Evolutionary conservation across 2,329 filamentous ascomycete species (phyloP), one percentile per base, ranked within the genome.

Genomic region (Pseudogymnoascus sp.): DNA sequence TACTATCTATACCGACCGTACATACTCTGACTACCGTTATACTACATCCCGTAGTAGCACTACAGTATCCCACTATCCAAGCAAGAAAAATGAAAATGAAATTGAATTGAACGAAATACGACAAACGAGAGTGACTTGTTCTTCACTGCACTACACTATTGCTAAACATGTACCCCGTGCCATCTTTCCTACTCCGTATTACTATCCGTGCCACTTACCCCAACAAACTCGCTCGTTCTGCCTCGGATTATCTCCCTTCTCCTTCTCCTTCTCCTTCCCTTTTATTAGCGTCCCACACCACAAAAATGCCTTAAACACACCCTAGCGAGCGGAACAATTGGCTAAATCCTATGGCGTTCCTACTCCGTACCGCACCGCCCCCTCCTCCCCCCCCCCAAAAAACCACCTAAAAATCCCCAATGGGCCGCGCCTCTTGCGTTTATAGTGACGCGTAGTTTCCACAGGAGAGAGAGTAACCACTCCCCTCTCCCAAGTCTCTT

Each of bases 371-470:
- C 41, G 21, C 41, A 26, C 41, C 12, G 41, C 21, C 21, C 21
- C 21, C 41, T 11, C 12, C 6, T 12, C 23, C 14, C 6, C 45
- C 7, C 14, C 45, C 23, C n/a, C 29, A 19, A 33, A 33, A 33
- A 52, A 41, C 4, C n/a, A 16, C 37, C 7, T 16, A 43, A 45
- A 45, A 29, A 31, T 23, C 45, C 45, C 7, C 14, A 52, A 31
- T 52, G 7, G 26, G 14, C 45, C 45, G 45, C 45, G 45, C 45
- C 45, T 52, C 45, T n/a, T 52, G 45, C 45, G 45, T 52, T 52
- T 52, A 52, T 52, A 52, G 45, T 52, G 45, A 52, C 45, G 45
- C 45, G 45, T 52, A 52, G 45, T 52, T 52, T 31, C 45, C 45
- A 11, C 3, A 10, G n/a, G 16, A 0, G 45, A 29, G 23, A 52